These are phyloP conservation scores for Lactuca sativa DNA, from an alignment of 129 eudicot species.

Conservation along the genomic window DNA sequence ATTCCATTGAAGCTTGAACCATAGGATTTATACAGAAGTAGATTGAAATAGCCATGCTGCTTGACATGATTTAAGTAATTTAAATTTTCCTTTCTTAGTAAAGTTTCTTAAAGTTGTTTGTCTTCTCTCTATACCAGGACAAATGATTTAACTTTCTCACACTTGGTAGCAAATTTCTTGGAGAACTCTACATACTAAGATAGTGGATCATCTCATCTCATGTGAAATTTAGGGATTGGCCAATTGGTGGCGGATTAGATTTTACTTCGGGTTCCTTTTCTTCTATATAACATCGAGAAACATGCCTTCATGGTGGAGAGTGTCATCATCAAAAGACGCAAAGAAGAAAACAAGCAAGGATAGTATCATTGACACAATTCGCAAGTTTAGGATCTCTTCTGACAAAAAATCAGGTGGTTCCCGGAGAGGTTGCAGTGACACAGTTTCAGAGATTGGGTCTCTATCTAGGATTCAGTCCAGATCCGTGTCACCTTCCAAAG, in stretches of 20 bases:
- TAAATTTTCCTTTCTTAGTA: slow-evolving; percentile 7
- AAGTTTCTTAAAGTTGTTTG: slow-evolving; percentile 16
- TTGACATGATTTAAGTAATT: slow-evolving; percentile 13
- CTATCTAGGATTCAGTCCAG: slow-evolving; percentile 73
- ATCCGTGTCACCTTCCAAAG: slow-evolving; percentile 86
- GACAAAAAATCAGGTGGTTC: slow-evolving; percentile 67
- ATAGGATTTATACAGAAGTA: slow-evolving; percentile 6
- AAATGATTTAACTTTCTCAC: slow-evolving; percentile 14
- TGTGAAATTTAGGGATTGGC: slow-evolving; percentile 25
- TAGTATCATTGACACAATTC: slow-evolving; percentile 65
- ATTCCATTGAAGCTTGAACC: slow-evolving; percentile 16
- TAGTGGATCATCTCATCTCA: slow-evolving; percentile 38
- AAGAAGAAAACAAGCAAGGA: slow-evolving; percentile 78
- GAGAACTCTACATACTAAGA: slow-evolving; percentile 19
- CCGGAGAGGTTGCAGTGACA: slow-evolving; percentile 55
- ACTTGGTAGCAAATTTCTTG: slow-evolving; percentile 1
- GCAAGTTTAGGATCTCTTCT: slow-evolving; percentile 64
- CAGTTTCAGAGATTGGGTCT: slow-evolving; percentile 66
- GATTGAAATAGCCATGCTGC: slow-evolving; percentile 1
- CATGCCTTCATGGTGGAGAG: slow-evolving; percentile 96
- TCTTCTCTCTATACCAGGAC: slow-evolving; percentile 20
- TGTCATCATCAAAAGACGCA: slow-evolving; percentile 79
- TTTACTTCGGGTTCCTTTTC: slow-evolving; percentile 4
- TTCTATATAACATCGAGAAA: slow-evolving; percentile 34
- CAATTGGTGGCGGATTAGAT: slow-evolving; percentile 15